Evolutionary conservation across 768 basidiomycete genomes (phyloP).

Genomic region (Tylopilus balloui): DNA sequence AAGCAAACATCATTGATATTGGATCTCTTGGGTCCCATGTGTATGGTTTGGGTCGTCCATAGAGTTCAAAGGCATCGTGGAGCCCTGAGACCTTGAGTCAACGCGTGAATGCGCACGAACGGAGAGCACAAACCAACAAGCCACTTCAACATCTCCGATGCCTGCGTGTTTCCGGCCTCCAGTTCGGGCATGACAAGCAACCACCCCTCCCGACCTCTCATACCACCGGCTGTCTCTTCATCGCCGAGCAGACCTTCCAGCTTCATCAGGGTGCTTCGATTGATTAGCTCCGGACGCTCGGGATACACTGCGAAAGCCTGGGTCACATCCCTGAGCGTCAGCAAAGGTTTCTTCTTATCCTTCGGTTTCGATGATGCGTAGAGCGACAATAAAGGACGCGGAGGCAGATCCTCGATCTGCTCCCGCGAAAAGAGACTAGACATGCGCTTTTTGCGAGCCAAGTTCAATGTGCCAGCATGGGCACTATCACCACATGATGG

Average conservation of each 20-base stretch:
- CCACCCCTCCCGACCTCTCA: slow-evolving; percentile 79
- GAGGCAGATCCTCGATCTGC: slow-evolving; percentile 32
- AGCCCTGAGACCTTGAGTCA: slow-evolving; percentile 46
- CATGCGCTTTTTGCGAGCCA: slow-evolving; percentile 46
- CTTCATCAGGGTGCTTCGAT: slow-evolving; percentile 85
- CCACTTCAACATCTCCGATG: slow-evolving; percentile 89
- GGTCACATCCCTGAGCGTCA: slow-evolving; percentile 65
- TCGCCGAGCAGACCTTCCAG: slow-evolving; percentile 81
- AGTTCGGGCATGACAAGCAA: slow-evolving; percentile 87
- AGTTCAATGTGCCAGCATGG: slow-evolving; percentile 22
- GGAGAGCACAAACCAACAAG: slow-evolving; percentile 59
- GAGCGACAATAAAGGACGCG: slow-evolving; percentile 49
- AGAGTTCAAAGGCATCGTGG: slow-evolving; percentile 83
- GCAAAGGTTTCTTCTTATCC: slow-evolving; percentile 65
- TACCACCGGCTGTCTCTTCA: slow-evolving; percentile 62
- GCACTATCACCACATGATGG: slow-evolving; percentile 26
- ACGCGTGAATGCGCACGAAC: neutral
- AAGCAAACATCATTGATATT: slow-evolving; percentile 85
- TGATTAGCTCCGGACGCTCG: slow-evolving; percentile 89
- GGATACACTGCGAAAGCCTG: slow-evolving; percentile 96
- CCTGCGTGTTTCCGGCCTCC: slow-evolving; percentile 55
- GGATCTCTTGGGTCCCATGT: slow-evolving; percentile 88
- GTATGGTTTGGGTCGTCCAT: slow-evolving; percentile 83
- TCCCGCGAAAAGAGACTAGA: slow-evolving; percentile 62
- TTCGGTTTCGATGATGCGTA: slow-evolving; percentile 63